These are phyloP conservation scores for Schwanniomyces vanrijiae DNA, from an alignment of 805 yeast species.

Conservation along the genomic window DNA sequence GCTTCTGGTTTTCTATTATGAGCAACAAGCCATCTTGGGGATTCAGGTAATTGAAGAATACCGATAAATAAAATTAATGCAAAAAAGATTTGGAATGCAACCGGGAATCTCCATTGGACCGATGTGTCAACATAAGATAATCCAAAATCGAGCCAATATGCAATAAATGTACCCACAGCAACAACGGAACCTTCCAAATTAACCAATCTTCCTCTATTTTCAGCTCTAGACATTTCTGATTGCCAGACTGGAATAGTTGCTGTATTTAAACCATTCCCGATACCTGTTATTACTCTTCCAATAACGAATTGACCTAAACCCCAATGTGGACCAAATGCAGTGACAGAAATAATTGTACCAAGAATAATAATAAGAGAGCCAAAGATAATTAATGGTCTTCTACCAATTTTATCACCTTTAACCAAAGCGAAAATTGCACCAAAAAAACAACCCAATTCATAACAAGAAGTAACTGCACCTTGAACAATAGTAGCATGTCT, in stretches of 20 bases:
- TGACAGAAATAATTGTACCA: constrained; percentile 41
- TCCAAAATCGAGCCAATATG: constrained; percentile 63
- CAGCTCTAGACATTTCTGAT: constrained; percentile 46
- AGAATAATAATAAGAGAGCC: constrained; percentile 40
- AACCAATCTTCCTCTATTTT: constrained; percentile 40
- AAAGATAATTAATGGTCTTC: constrained; percentile 38
- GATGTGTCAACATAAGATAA: constrained; percentile 60
- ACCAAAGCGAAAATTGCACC: constrained; percentile 43
- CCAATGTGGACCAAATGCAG: constrained; percentile 41
- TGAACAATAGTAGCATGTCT: constrained; percentile 44
- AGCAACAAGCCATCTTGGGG: constrained; percentile 70
- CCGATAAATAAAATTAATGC: constrained; percentile 43
- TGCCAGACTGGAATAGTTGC: constrained; percentile 49
- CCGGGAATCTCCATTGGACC: constrained; percentile 48
- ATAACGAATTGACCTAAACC: constrained; percentile 71
- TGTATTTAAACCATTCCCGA: constrained; percentile 43
- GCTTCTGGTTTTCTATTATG: constrained; percentile 39
- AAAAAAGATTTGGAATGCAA: constrained; percentile 62
- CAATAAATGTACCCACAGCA: constrained; percentile 69
- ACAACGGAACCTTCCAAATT: constrained; percentile 51
- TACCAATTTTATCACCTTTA: constrained; percentile 41
- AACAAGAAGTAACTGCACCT: constrained; percentile 70
- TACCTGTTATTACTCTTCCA: constrained; percentile 51
- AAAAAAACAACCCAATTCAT: constrained; percentile 59
- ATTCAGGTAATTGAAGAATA: constrained; percentile 56